These are phyloP conservation scores for Fusarium sp. DNA, from an alignment of 2,329 filamentous ascomycete genomes.

Conservation along the genomic window DNA sequence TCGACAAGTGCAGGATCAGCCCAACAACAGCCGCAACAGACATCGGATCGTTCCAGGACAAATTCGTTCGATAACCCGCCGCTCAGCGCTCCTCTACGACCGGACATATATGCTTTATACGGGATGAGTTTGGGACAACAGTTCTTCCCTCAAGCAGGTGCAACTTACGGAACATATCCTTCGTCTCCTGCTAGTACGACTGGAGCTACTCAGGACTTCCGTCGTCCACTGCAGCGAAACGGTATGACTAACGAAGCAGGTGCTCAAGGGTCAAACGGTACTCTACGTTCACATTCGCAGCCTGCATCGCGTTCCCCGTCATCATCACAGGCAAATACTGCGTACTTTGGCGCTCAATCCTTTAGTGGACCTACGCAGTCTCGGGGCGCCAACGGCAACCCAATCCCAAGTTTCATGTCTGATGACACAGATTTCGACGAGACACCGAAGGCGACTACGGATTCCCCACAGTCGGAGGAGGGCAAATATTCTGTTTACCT, in stretches of 20 bases:
- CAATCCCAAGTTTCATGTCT: conserved; percentile 66
- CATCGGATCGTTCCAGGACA: conserved; percentile 65
- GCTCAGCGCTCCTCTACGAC: conserved; percentile 66
- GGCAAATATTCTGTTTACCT: conserved; percentile 48
- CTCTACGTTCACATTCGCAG: conserved; percentile 74
- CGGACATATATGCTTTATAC: conserved; percentile 66
- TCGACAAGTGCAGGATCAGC: conserved; percentile 32
- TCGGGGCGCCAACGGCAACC: conserved; percentile 60
- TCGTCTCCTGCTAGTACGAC: conserved; percentile 64
- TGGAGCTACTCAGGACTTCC: conserved; percentile 61
- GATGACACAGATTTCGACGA: conserved; percentile 65
- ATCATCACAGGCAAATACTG: conserved; percentile 43
- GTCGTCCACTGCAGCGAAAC: conserved; percentile 67
- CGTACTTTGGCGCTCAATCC: conserved; percentile 48
- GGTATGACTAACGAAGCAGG: conserved; percentile 61
- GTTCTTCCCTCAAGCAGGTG: conserved; percentile 59
- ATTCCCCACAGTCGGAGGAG: conserved; percentile 62
- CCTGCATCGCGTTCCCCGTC: conserved; percentile 64
- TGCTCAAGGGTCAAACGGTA: conserved; percentile 60
- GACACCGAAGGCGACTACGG: conserved; percentile 53
- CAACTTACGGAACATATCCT: conserved; percentile 64
- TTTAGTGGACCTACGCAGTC: conserved; percentile 52
- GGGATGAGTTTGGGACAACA: conserved; percentile 54
- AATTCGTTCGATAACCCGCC: conserved; percentile 73
- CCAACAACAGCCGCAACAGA: conserved; percentile 48